These are phyloP conservation scores for Raphidocelis subcapitata DNA, from an alignment of 139 green algal species.

Conservation along the genomic window DNA sequence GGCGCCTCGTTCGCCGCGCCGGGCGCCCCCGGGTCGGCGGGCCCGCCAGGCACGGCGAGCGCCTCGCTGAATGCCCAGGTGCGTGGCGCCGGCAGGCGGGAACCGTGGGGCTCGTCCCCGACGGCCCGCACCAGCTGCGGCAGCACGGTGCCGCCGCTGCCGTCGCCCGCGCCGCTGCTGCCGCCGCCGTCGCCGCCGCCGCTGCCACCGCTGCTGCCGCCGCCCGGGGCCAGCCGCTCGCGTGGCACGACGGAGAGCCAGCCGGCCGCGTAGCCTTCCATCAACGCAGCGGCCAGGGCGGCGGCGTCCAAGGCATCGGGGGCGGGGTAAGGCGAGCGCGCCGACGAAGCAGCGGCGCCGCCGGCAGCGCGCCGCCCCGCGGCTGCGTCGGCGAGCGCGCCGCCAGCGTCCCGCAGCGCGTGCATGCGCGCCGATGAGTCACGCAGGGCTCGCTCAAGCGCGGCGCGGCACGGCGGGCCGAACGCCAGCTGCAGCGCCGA, in stretches of 20 bases:
- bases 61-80: conserved; percentile 24
- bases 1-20: too few species aligned
- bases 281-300: background rate
- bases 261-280: background rate
- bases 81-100: conserved; percentile 23
- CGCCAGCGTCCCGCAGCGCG: background rate
- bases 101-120: background rate
- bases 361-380: conserved; percentile 1
- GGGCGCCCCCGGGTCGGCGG: too few species aligned
- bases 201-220: background rate
- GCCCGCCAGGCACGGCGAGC: conserved; percentile 3
- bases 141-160: conserved; percentile 15
- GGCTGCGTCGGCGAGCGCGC: background rate
- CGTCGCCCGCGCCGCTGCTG: background rate
- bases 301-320: too few species aligned
- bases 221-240: background rate
- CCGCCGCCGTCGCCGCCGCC: background rate
- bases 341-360: background rate
- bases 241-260: background rate
- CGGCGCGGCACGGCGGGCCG: too few species aligned
- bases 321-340: too few species aligned
- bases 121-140: conserved; percentile 17
- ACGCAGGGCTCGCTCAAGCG: too few species aligned
- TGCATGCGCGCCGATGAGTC: too few species aligned
- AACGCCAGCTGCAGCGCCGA: too few species aligned